phyloP scores from a whole-genome alignment of 331 rosid genomes.

The Spiraea crenata region DNA sequence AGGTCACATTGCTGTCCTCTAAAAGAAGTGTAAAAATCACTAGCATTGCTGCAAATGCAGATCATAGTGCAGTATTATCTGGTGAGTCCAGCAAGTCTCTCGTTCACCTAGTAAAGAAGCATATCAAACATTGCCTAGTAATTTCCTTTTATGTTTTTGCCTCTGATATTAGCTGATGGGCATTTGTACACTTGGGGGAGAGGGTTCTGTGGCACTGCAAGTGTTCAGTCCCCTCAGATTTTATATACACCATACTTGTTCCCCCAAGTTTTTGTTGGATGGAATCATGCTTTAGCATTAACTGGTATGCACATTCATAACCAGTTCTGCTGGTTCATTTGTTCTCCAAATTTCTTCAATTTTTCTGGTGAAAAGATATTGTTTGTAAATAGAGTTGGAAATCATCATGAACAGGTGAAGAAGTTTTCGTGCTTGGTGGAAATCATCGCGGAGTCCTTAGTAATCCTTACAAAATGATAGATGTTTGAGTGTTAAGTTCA shows the following conservation, averaged over 20 bases:
- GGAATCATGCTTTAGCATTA: constrained; percentile 32
- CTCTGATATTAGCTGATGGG: constrained; percentile 54
- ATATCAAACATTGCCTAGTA: constrained; percentile 1
- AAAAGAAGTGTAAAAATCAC: constrained; percentile 7
- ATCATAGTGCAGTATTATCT: too few species aligned
- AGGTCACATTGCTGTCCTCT: constrained; percentile 53
- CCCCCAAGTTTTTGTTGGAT: constrained; percentile 33
- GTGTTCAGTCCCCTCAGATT: constrained; percentile 44
- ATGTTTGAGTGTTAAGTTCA: too few species aligned
- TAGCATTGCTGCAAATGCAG: too few species aligned
- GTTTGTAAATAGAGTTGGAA: neutral
- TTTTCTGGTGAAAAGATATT: constrained; percentile 5
- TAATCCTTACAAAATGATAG: constrained; percentile 31
- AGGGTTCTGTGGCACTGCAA: constrained; percentile 63
- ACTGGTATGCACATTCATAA: constrained; percentile 43
- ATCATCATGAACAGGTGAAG: constrained; percentile 45
- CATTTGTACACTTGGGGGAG: constrained; percentile 80
- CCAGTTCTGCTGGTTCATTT: constrained; percentile 9
- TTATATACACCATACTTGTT: constrained; percentile 34
- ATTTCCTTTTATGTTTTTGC: neutral
- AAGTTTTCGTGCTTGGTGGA: constrained; percentile 74
- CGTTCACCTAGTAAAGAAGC: too few species aligned
- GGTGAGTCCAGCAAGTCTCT: too few species aligned
- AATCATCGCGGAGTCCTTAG: constrained; percentile 63
- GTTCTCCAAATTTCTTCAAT: neutral